Evolutionary conservation across 2,329 filamentous ascomycete species (phyloP).

Genomic region (Fusarium cicatricum): DNA sequence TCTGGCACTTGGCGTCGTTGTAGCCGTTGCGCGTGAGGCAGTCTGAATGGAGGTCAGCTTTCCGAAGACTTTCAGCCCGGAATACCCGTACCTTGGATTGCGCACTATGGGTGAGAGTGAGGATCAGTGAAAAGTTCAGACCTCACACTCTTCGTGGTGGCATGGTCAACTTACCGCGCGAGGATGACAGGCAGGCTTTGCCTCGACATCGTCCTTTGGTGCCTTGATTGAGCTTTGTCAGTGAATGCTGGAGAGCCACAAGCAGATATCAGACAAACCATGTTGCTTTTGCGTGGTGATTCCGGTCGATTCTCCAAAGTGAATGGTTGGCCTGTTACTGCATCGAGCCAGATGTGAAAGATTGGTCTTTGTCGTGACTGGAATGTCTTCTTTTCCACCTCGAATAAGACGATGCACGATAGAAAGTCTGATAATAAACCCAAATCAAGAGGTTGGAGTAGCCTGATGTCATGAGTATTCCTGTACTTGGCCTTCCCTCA

Average conservation of each 20-base stretch:
- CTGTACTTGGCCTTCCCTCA: background rate
- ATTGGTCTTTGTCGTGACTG: background rate
- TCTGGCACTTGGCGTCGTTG: slow-evolving; percentile 83
- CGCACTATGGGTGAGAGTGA: slow-evolving; percentile 68
- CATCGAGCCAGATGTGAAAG: background rate
- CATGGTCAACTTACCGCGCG: slow-evolving; percentile 70
- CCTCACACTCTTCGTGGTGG: too few relatives aligned
- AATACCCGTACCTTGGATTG: slow-evolving; percentile 76
- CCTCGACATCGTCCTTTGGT: slow-evolving; percentile 74
- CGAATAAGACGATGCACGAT: background rate
- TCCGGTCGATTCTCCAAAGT: too few relatives aligned
- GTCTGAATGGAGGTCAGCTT: slow-evolving; percentile 56
- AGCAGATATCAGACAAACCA: too few relatives aligned
- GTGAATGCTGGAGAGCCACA: background rate
- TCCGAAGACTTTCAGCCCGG: background rate
- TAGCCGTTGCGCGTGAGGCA: slow-evolving; percentile 87
- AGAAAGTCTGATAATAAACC: background rate
- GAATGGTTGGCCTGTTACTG: background rate
- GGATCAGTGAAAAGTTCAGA: background rate
- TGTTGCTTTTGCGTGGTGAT: too few relatives aligned
- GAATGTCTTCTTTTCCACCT: background rate
- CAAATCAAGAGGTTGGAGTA: background rate
- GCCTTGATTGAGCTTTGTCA: slow-evolving; percentile 25
- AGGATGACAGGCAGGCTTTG: slow-evolving; percentile 84
- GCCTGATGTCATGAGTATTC: slow-evolving; percentile 26